Evolutionary conservation across 116 monocot genomes (phyloP), one percentile per base, ranked within the genome.

Genomic region (Cymodocea nodosa): DNA sequence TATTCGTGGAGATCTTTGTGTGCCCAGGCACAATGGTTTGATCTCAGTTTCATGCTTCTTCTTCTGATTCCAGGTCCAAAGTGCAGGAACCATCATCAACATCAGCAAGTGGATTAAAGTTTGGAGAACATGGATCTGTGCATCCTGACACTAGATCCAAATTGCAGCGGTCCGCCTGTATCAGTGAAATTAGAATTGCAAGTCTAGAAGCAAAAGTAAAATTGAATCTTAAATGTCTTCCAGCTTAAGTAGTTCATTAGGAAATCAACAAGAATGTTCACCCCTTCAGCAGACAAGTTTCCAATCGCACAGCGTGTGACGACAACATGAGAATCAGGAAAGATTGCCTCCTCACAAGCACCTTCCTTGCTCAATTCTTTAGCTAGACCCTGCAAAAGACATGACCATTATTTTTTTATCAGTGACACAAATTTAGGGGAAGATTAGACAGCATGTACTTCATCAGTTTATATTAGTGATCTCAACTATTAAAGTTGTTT

Each of bases 21-120:
- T n/a, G n/a, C 37, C 2, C 37, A 37, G 37, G 37, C 6, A 37
- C 37, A 37, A 37, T 37, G 37, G 37, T 37, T 37, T 37, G 37
- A 37, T 2, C 6, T 37, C 37, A 37, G 6, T 6, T n/a, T n/a
- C n/a, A n/a, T n/a, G n/a, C n/a, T n/a, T n/a, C 48, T 49, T 73
- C 78, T 16, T 84, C 82, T 4, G 74, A 56, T 35, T 82, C 79
- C 7, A 60, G 72, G 0, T 83, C 92, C 25, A 85, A 0, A 0
- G 81, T 81, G 51, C 93, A 89, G 60, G 93, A 85, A 2, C 89
- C 93, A 62, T 93, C 93, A 57, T 93, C 93, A 24, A 93, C 85
- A 67, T 75, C 72, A 35, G 93, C 93, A 13, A 93, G 55, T 12
- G 93, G 93, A 72, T 93, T 54, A 67, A 68, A 89, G 9, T 80